Base-by-base conservation (phyloP, 2,329 filamentous ascomycete species). In the Lasiodiplodia theobromae region DNA sequence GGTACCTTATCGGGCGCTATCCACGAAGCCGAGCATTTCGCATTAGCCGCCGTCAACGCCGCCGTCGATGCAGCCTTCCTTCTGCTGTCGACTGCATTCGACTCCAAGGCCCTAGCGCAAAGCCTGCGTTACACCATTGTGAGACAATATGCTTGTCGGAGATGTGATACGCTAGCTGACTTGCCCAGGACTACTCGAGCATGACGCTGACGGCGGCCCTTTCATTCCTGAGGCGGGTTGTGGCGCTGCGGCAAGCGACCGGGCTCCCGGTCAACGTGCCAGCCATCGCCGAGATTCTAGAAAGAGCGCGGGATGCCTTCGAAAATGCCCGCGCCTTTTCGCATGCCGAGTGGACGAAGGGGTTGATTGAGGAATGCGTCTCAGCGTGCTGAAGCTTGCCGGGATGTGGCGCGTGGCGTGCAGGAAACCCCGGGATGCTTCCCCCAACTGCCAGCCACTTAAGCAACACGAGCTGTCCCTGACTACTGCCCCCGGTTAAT, bases 41-140 rank as follows among this genome's bases (percentile, higher is more conserved):
- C 38, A n/a, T 6, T 16, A 7, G 6, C 10, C 8, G 58, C 58
- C 8, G 47, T 51, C 14, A 11, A 16, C 18, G 18, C 23, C 2
- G 58, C 58, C 12, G 25, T 62, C 18, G 58, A 62, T 18, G 25
- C 58, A 6, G 58, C 58, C 4, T 49, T 62, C 28, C 40, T 62
- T 10, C 40, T 62, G 16, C n/a, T 62, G 25, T 34, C 40, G 10
- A 62, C 58, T 5, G 58, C 58, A n/a, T 28, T 62, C 25, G 58
- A 62, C 4, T 62, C 58, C 10, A 34, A 34, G 31, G 38, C 58
- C 31, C 28, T 62, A 6, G 37, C 58, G 10, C 40, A 51, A 18
- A 62, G 40, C 18, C 40, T 62, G 11, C 40, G 3, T 23, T 62
- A 62, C n/a, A 62, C 58, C 16, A 62, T 62, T 12, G 57, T 60